Conservation (phyloP, 352 stramenopile species). For the Thalassiosira livingstoniorum region DNA sequence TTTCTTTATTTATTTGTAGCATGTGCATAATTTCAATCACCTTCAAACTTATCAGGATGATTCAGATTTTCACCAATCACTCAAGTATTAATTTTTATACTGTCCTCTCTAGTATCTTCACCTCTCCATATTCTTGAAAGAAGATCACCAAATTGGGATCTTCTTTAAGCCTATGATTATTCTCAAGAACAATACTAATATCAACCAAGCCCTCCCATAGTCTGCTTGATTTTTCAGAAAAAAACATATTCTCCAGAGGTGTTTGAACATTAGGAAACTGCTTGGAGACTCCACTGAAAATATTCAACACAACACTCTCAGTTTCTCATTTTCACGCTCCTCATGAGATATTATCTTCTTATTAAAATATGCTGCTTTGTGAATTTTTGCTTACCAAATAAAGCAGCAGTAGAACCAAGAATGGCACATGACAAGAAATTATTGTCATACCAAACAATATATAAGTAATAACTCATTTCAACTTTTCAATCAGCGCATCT, state of each 20-base stretch:
- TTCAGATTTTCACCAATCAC: slow-evolving; percentile 7
- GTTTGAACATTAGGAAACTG: slow-evolving; percentile 4
- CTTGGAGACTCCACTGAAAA: slow-evolving; percentile 40
- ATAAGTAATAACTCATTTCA: too few relatives aligned
- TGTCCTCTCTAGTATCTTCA: background rate
- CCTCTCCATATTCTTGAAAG: slow-evolving; percentile 19
- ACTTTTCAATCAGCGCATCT: too few relatives aligned
- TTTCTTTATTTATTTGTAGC: slow-evolving; percentile 19
- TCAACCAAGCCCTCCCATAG: slow-evolving; percentile 28
- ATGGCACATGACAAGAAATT: too few relatives aligned
- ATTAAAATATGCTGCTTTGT: background rate
- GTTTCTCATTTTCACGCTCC: slow-evolving; percentile 63
- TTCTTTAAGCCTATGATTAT: too few relatives aligned
- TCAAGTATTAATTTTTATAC: slow-evolving; percentile 11
- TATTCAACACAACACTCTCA: slow-evolving; percentile 54
- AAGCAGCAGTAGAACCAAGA: too few relatives aligned
- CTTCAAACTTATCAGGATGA: background rate
- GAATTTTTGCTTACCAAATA: too few relatives aligned
- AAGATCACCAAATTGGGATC: slow-evolving; percentile 21
- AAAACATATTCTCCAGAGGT: slow-evolving; percentile 5
- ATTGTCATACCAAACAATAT: too few relatives aligned
- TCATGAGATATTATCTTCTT: background rate
- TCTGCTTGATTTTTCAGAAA: background rate
- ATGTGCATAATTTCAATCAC: slow-evolving; percentile 15
- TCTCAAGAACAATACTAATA: slow-evolving; percentile 28